Conservation (phyloP, 2,329 filamentous ascomycete species). For the Scytalidium lignicola region DNA sequence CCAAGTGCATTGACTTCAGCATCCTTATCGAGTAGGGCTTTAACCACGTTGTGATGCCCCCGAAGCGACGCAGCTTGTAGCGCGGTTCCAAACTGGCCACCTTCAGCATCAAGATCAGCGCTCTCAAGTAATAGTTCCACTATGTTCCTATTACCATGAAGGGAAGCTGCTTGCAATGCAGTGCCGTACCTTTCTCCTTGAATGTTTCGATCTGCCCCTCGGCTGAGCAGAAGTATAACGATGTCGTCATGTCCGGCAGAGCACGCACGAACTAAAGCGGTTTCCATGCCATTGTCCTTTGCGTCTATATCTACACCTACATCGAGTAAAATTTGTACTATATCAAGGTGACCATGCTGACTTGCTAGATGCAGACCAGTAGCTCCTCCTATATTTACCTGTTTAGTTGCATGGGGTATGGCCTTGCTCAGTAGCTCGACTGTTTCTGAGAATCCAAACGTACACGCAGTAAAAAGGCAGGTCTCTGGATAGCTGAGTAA, state of each 20-base stretch:
- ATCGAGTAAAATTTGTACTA: not conserved
- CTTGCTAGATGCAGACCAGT: not conserved
- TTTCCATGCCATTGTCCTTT: not conserved
- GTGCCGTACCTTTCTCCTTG: not conserved
- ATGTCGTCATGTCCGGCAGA: not conserved
- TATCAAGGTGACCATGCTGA: not conserved
- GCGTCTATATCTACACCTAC: not conserved
- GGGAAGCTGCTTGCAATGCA: constrained; percentile 1
- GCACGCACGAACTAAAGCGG: not conserved
- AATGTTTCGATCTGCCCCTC: not conserved
- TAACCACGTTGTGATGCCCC: constrained; percentile 4
- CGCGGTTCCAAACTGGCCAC: not conserved
- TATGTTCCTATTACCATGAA: not conserved
- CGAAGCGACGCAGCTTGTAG: not conserved
- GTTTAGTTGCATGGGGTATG: too few relatives aligned
- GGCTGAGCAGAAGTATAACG: not conserved
- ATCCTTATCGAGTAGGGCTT: constrained; percentile 2
- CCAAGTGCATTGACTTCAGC: constrained; percentile 2
- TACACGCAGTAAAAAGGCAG: too few relatives aligned
- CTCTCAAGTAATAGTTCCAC: constrained; percentile 2
- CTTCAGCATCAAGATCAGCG: not conserved
- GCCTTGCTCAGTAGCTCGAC: constrained; percentile 11
- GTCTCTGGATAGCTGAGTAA: too few relatives aligned
- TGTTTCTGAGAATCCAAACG: too few relatives aligned
- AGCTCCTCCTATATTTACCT: not conserved